Base-by-base conservation (phyloP, 106 monocot species). In the Platanthera guangdongensis region DNA sequence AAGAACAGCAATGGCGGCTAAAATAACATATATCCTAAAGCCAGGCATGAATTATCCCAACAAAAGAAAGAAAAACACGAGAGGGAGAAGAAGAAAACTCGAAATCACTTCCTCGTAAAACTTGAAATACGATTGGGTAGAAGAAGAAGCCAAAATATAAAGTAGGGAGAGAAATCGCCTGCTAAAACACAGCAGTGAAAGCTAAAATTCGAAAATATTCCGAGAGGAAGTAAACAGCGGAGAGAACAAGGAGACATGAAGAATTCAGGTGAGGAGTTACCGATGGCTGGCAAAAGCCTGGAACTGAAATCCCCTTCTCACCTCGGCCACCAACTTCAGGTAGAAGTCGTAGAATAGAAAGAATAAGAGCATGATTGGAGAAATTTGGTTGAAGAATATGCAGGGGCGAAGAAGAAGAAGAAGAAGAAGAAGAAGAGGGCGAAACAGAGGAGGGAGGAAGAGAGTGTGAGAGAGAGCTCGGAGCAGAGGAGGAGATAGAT, bases 111-210 rank as follows among this genome's bases (percentile, higher is more conserved):
- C 39, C 39, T 39, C 39, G 8, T 18, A 59, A 59, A 59, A 8
- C 8, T 21, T 7, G 19, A 21, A 60, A 9, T 39, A 39, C 39
- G 39, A 39, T 39, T 3, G 1, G 0, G 39, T 1, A 39, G 2
- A 39, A 39, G 39, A 39, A 39, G 39, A 39, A 39, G 39, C 39
- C 39, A 60, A 7, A 60, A 55, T 13, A 4, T 4, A 55, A 55
- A 55, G 21, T 7, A 60, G 7, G 21, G 4, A 60, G 18, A 60
- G n/a, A 21, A 60, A 18, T 60, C 18, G 59, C 59, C 59, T 21
- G 59, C 59, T 60, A n/a, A 60, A 60, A 60, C 18, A 8, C 59
- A 60, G 59, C 21, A 60, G 59, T 19, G 59, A 60, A 60, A 60
- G 59, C 59, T 21, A 19, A 7, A 60, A 60, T 60, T 3, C 7